Evolutionary conservation across 2,329 filamentous ascomycete species (phyloP).

Genomic region (Ascocoryne sarcoides): DNA sequence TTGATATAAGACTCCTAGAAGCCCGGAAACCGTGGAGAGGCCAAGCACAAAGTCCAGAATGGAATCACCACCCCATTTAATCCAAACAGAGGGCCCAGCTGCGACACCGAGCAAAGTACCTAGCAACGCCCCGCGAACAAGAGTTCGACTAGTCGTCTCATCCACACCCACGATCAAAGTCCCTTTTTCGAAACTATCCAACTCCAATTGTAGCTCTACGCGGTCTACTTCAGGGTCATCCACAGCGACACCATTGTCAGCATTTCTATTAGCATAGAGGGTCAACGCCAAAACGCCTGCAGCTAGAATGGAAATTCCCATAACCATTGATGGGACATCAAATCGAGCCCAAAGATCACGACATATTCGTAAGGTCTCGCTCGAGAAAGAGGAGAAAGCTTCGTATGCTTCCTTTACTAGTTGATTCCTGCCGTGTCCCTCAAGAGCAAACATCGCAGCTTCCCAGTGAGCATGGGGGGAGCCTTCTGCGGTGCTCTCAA

Average conservation of each 20-base stretch:
- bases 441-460: slow-evolving; percentile 32
- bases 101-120: slow-evolving; percentile 21
- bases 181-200: slow-evolving; percentile 30
- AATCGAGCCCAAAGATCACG: slow-evolving; percentile 87
- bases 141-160: slow-evolving; percentile 18
- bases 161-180: slow-evolving; percentile 12
- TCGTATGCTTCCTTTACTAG: slow-evolving; percentile 37
- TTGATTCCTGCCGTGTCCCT: slow-evolving; percentile 31
- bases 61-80: slow-evolving; percentile 10
- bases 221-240: slow-evolving; percentile 51
- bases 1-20: slow-evolving; percentile 34
- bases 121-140: slow-evolving; percentile 20
- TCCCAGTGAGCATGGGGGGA: slow-evolving; percentile 50
- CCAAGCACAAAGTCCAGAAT: slow-evolving; percentile 18
- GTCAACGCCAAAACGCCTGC: slow-evolving; percentile 60
- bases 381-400: slow-evolving; percentile 66
- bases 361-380: slow-evolving; percentile 68
- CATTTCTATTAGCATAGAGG: slow-evolving; percentile 58
- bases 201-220: slow-evolving; percentile 49
- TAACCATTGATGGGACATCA: slow-evolving; percentile 75
- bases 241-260: slow-evolving; percentile 41
- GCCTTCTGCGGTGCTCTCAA: slow-evolving; percentile 47
- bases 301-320: slow-evolving; percentile 65
- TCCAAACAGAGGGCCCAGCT: slow-evolving; percentile 17
- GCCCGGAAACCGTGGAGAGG: slow-evolving; percentile 18